Base-by-base conservation (phyloP, 2,329 filamentous ascomycete species). In the Arachnomyces sp. region DNA sequence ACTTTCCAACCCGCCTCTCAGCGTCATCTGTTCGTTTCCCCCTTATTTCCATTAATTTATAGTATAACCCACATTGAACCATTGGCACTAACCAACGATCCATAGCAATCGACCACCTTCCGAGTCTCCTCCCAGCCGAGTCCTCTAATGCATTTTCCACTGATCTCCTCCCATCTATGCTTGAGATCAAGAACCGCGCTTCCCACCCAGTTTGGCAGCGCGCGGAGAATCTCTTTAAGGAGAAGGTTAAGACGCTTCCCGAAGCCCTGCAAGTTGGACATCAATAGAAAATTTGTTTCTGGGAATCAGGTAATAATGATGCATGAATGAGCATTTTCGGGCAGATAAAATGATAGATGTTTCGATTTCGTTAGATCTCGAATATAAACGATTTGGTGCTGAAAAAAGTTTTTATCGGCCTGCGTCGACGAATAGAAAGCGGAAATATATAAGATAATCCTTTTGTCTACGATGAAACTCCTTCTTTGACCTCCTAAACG, bases 141-240 rank as follows among this genome's bases (percentile, higher is more conserved):
- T 82, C 87, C 17, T 87, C 80, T 32, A 88, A 95, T 67, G 82
- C 82, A 14, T 95, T 94, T 68, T 86, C 82, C 61, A 70, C 75
- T 38, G 83, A 84, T 35, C 70, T 95, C 49, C 69, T 94, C 55
- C 86, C 87, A 14, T 84, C 80, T 55, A 67, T 95, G 51, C 64
- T 92, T 45, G 74, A 80, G 45, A 73, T 95, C 46, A 86, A 92
- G 62, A 77, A 92, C 58, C 78, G 86, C 59, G 68, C 74, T 44
- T 82, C 74, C 14, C 73, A 80, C 9, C 60, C 61, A 5, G 89
- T 95, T n/a, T 95, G 89, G 89, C 72, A 77, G 39, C 77, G 85
- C 44, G 89, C 89, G 0, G 80, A 93, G 69, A 82, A 86, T 67
- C 70, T 94, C 40, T 95, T 90, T 69, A 68, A 84, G 46, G 78